Base-by-base conservation (phyloP, 1,139 yeast species). In the Starmera stellimalicola region DNA sequence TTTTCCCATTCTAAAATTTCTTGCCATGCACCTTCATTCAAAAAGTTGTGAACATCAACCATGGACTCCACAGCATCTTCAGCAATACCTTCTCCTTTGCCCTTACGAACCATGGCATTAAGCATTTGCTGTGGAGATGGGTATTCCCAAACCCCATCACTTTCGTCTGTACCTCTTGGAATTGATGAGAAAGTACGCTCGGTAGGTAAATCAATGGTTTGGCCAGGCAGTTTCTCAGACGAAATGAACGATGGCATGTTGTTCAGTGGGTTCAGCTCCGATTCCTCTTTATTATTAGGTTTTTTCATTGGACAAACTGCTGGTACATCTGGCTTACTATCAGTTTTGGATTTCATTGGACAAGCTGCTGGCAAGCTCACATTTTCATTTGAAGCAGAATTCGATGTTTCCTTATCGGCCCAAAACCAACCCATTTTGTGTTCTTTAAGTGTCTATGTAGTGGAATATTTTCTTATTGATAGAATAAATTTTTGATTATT, bases 71-170 rank as follows among this genome's bases (percentile, higher is more conserved):
- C 96, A 0, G 96, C 96, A 42, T 85, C 95, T 55, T 87, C 97
- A 3, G 93, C 93, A 27, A 91, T 72, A 31, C 81, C 80, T 20
- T 78, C 84, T 3, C 63, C 63, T 51, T 87, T 87, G 11, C 96
- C 95, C 60, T 91, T 91, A 44, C 91, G 73, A 29, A 87, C 63
- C 97, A 91, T 91, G 18, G 99, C 99, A 53, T 88, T 88, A 44
- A 87, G 76, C 98, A 91, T 93, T 55, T 91, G 98, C 57, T 91
- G 98, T 1, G 99, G 98, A 2, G 95, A 85, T 2, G 99, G 99
- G 55, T 93, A 91, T 57, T 91, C 98, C 99, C 99, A 91, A 31
- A 78, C 74, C 31, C 54, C 55, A 32, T 48, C 53, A 22, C 34
- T 33, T 4, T 62, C 65, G n/a, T 58, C 53, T 26, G 68, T 73